These are phyloP conservation scores for Brasenia schreberi DNA, from an alignment of 164 flowering plant species.

Conservation along the genomic window DNA sequence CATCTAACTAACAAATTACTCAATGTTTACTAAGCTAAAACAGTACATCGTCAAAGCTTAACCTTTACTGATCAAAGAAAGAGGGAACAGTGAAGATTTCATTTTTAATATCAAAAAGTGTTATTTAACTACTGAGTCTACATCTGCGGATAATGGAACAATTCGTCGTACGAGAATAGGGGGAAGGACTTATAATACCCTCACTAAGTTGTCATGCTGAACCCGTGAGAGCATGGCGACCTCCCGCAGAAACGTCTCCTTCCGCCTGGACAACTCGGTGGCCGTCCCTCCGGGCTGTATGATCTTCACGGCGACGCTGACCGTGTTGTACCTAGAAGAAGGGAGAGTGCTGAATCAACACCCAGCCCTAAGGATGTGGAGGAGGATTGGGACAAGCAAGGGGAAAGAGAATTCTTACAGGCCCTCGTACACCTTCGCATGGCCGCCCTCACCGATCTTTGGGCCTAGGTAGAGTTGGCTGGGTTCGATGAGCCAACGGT, in stretches of 20 bases:
- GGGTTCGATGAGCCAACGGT: slow-evolving; percentile 6
- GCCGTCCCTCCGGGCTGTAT: slow-evolving; percentile 4
- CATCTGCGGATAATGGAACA: no score
- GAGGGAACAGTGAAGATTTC: no score
- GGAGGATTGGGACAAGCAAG: background rate
- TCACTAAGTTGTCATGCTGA: slow-evolving; percentile 18
- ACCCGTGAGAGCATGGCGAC: slow-evolving; percentile 12
- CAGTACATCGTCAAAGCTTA: no score
- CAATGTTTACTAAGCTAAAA: no score
- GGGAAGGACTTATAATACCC: slow-evolving; percentile 4
- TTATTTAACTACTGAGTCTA: no score
- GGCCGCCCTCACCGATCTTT: slow-evolving; percentile 8
- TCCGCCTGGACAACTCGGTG: slow-evolving; percentile 4
- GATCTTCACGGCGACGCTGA: slow-evolving; percentile 17
- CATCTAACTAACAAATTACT: no score
- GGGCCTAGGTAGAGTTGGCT: slow-evolving; percentile 4
- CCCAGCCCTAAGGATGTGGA: background rate
- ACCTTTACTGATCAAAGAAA: no score
- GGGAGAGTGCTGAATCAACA: background rate
- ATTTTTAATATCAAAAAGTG: no score
- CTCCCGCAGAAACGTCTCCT: slow-evolving; percentile 14
- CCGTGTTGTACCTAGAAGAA: slow-evolving; percentile 15
- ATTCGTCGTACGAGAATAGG: background rate
- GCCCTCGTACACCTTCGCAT: slow-evolving; percentile 13
- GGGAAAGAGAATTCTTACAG: slow-evolving; percentile 1